These are phyloP conservation scores for Talaromyces nanjingensis DNA, from an alignment of 495 filamentous ascomycete genomes.

Conservation along the genomic window DNA sequence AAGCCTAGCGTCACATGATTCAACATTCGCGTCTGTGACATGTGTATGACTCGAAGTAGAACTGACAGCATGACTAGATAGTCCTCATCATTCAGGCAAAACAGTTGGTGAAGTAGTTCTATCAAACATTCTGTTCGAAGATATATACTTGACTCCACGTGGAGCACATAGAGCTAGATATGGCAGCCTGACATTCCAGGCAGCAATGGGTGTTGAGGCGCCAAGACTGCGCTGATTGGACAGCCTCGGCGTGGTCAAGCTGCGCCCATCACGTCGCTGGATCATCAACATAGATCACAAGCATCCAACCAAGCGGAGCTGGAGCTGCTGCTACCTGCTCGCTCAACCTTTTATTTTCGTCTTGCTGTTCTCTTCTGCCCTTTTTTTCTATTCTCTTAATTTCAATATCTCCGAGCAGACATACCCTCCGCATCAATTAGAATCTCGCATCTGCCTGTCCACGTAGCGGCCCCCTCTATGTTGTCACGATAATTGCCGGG, in stretches of 20 bases:
- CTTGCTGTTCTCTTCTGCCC: background rate
- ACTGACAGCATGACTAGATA: background rate
- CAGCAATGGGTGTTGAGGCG: background rate
- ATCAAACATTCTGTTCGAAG: background rate
- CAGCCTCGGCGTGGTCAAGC: constrained; percentile 3
- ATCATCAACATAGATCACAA: constrained; percentile 2
- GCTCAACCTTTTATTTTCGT: background rate
- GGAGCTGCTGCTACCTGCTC: background rate
- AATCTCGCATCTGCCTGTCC: background rate
- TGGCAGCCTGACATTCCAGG: background rate
- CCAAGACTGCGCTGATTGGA: background rate
- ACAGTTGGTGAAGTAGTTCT: background rate
- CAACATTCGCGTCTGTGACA: background rate
- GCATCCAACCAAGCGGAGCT: background rate
- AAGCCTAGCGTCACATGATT: background rate
- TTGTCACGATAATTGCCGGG: background rate
- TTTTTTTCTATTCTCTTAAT: background rate
- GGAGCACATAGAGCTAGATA: background rate
- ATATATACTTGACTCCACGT: background rate
- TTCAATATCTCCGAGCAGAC: background rate
- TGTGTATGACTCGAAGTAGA: background rate
- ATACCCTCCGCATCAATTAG: background rate
- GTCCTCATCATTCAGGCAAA: background rate
- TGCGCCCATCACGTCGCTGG: background rate
- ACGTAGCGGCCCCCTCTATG: constrained; percentile 1